phyloP scores from a whole-genome alignment of 2,329 filamentous ascomycete species.

The Lecanicillium sp. region DNA sequence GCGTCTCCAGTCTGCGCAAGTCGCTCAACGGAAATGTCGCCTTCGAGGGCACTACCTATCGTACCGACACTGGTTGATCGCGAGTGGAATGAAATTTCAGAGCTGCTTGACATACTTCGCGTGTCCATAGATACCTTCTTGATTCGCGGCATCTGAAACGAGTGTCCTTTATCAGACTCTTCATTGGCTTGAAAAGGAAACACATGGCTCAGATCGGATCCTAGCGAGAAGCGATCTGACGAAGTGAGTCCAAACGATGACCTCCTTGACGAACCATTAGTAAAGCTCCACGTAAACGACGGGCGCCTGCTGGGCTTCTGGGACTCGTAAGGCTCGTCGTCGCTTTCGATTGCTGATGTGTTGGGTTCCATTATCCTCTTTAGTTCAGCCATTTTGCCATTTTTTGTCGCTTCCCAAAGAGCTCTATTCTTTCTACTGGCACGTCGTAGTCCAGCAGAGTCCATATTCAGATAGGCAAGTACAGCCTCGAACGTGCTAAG shows the following conservation, averaged over 20 bases:
- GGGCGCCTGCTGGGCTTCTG: constrained; percentile 32
- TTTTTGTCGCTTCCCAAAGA: constrained; percentile 77
- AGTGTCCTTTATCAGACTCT: constrained; percentile 30
- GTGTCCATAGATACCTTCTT: constrained; percentile 88
- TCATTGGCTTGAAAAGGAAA: constrained; percentile 70
- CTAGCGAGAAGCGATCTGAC: constrained; percentile 45
- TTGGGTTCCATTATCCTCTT: constrained; percentile 72
- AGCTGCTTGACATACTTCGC: constrained; percentile 79
- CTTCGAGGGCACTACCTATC: constrained; percentile 64
- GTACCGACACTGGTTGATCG: constrained; percentile 71
- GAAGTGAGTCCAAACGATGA: constrained; percentile 33
- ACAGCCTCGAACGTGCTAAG: constrained; percentile 95
- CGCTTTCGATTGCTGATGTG: constrained; percentile 36
- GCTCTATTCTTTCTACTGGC: constrained; percentile 80
- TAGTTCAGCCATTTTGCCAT: constrained; percentile 68
- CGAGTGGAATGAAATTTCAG: constrained; percentile 75
- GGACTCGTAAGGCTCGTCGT: constrained; percentile 33
- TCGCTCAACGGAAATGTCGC: constrained; percentile 76
- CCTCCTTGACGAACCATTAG: constrained; percentile 27
- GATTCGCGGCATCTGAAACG: constrained; percentile 37
- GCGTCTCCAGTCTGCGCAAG: constrained; percentile 62
- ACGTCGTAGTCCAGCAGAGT: constrained; percentile 72
- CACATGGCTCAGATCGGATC: constrained; percentile 66
- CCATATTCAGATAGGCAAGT: constrained; percentile 73
- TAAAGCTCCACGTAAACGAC: constrained; percentile 39